Evolutionary conservation across 257 asterid genomes (phyloP), one percentile per base, ranked within the genome.

Genomic region (Petunia axillaris): DNA sequence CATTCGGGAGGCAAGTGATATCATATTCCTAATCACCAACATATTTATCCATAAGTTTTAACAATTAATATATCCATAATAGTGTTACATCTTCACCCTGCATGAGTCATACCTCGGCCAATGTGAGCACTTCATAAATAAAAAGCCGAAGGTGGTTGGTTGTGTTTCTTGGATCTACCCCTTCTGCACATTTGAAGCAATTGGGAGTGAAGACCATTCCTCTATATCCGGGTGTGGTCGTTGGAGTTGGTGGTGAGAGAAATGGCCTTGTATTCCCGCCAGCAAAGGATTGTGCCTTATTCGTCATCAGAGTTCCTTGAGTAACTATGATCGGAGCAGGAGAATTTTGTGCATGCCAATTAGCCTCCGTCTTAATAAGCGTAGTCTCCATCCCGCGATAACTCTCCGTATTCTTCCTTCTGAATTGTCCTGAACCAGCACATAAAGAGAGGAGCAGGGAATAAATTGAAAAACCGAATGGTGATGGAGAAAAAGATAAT

Each of bases 221-320:
- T 6, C 60, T 48, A 25, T 71, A 35, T 25, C 44, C 41, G 46
- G 77, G 25, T 46, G 43, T 48, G 60, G 48, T 11, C 10, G 37
- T 71, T 6, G 44, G 43, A 71, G 57, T 52, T 52, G 57, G 15
- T 52, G 15, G 15, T 52, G 25, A 2, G 59, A 48, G 11, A 48
- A 39, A 1, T 25, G 6, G 43, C 11, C 40, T 70, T 70, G 8
- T 25, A 70, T 46, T 70, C 40, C 59, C 5, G 9, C 9, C 41
- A 4, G 46, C 25, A 9, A 66, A 46, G n/a, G 59, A 25, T 70
- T 37, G 41, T 46, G 1, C 25, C 43, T 70, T 46, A 35, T 46
- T 46, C 40, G 35, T 70, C 43, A 48, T 48, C 59, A 11, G 25
- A 71, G 77, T 48, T 71, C 77, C 43, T 48, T 71, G 77, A 71